Evolutionary conservation across 2,329 filamentous ascomycete genomes (phyloP).

Genomic region (Ophiostoma ips): DNA sequence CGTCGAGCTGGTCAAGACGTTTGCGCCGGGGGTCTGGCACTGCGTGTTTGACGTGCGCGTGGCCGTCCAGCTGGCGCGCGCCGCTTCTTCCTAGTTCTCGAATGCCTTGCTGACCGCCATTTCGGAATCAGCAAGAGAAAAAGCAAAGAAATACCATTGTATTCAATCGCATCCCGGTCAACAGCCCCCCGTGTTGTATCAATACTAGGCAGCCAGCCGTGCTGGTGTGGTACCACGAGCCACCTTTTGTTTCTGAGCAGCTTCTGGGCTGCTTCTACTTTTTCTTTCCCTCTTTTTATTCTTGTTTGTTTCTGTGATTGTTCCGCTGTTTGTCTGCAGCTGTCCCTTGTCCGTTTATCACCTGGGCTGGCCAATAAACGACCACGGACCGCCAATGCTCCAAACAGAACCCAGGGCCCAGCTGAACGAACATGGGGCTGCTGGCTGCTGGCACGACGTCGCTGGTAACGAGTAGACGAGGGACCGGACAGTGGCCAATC

Average conservation of each 20-base stretch:
- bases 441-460: too few relatives aligned
- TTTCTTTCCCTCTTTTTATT: background rate
- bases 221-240: background rate
- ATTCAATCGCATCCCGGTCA: background rate
- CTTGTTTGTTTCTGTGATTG: background rate
- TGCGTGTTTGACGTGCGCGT: constrained; percentile 52
- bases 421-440: too few relatives aligned
- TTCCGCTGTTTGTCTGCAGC: background rate
- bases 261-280: background rate
- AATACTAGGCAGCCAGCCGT: background rate
- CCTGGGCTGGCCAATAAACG: too few relatives aligned
- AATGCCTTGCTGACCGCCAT: constrained; percentile 1
- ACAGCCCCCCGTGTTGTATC: background rate
- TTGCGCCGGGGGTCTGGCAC: constrained; percentile 55
- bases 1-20: constrained; percentile 54
- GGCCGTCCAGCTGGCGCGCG: constrained; percentile 5
- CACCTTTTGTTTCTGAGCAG: too few relatives aligned
- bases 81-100: background rate
- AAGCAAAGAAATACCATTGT: background rate
- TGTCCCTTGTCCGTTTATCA: background rate
- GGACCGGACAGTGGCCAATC: too few relatives aligned
- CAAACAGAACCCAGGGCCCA: too few relatives aligned
- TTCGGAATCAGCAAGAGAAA: background rate
- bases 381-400: too few relatives aligned
- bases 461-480: too few relatives aligned